Evolutionary conservation across 2,329 filamentous ascomycete species (phyloP), one percentile per base, ranked within the genome.

Genomic region (Trichoderma sp.): DNA sequence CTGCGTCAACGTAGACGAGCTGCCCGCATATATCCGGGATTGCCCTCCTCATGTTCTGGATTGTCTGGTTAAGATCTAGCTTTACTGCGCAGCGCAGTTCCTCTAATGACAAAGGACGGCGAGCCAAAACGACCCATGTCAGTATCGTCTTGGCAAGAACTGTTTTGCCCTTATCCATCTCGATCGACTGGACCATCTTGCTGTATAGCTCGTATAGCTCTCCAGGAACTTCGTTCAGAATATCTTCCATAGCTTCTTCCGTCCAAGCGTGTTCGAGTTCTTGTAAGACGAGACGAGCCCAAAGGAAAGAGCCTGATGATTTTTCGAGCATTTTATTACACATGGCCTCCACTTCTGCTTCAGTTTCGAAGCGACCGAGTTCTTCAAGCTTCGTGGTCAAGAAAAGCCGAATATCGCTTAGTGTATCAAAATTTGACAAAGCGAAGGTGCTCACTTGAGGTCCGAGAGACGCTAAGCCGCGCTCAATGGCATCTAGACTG

Each of bases 271-370:
- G 56, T 59, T 69, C 61, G 2, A 66, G 34, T 26, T 63, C 70
- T n/a, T 71, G 37, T 5, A 68, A 30, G 18, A 70, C 66, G 14
- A 68, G 66, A 6, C 59, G 59, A 11, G 55, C 30, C 59, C 59
- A 65, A 8, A 65, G 39, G 21, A 66, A 70, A 4, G 66, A 68
- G 5, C 59, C 66, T 1, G 69, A 65, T 16, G 68, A 70, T 6
- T 58, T 68, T 39, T 49, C 16, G 16, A 70, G 32, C 34, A 70
- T 63, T 18, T 13, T 63, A 21, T 63, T 52, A 24, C 59, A 63
- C 59, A 63, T 63, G 4, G 59, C 30, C 43, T 51, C 43, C 10
- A 63, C 18, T 18, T 63, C 59, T 0, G 37, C 43, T 30, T 63
- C 43, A 2, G 43, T 63, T 30, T 63, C 59, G 5, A 63, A 10